Evolutionary conservation across 2,329 filamentous ascomycete species (phyloP).

Genomic region (Escovopsis sp.): DNA sequence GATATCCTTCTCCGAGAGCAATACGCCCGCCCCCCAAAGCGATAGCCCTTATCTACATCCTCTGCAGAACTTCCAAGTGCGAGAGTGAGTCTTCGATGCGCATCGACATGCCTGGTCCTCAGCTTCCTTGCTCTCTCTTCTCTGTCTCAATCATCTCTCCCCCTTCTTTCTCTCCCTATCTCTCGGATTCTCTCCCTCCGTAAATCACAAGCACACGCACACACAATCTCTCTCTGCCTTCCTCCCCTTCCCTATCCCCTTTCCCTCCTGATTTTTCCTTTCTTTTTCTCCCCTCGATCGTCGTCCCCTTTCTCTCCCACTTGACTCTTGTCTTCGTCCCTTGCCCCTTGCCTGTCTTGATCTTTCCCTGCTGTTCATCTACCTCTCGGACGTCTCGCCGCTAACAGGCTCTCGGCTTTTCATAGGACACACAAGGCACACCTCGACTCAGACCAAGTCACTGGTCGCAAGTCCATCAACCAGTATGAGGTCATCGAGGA

Average conservation of each 20-base stretch:
- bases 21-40: conserved; percentile 31
- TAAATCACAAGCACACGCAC: no score
- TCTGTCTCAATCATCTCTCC: no score
- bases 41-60: conserved; percentile 53
- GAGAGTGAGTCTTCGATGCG: conserved; percentile 56
- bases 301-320: background rate
- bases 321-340: background rate
- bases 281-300: background rate
- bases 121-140: no score
- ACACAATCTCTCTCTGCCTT: no score
- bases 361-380: background rate
- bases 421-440: conserved; percentile 72
- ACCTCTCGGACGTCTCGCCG: no score
- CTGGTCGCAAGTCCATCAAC: conserved; percentile 91
- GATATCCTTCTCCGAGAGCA: conserved; percentile 34
- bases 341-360: background rate
- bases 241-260: background rate
- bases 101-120: no score
- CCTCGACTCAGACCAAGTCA: conserved; percentile 75
- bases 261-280: conserved; percentile 2
- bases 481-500: conserved; percentile 96
- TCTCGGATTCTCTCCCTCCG: no score
- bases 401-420: conserved; percentile 1
- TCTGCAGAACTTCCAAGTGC: conserved; percentile 55
- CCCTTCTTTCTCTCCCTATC: no score